phyloP scores from a whole-genome alignment of 2,329 filamentous ascomycete genomes.

The Apiospora koreana region DNA sequence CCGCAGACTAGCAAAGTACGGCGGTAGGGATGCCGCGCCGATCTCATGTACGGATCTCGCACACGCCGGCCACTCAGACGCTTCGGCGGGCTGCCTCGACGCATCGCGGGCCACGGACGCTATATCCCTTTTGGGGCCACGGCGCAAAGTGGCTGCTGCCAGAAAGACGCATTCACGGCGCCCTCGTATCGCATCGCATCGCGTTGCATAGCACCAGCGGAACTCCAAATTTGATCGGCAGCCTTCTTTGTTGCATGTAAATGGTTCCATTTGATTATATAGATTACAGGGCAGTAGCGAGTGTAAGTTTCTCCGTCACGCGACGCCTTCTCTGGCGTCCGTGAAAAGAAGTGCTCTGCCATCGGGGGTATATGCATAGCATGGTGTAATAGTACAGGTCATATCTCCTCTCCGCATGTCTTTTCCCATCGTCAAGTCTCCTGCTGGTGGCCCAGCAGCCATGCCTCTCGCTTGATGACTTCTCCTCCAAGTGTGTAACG shows the following conservation, averaged over 20 bases:
- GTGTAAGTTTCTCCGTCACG: slow-evolving; percentile 16
- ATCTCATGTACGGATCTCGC: slow-evolving; percentile 9
- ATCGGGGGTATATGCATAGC: slow-evolving; percentile 16
- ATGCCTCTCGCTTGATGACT: slow-evolving; percentile 3
- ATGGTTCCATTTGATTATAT: slow-evolving; percentile 16
- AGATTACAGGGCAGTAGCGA: slow-evolving; percentile 20
- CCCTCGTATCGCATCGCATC: background rate
- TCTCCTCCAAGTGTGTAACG: slow-evolving; percentile 12
- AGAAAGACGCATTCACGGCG: background rate
- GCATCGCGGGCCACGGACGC: slow-evolving; percentile 1
- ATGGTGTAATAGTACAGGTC: slow-evolving; percentile 18
- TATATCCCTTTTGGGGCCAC: background rate
- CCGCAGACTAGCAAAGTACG: background rate
- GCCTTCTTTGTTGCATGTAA: background rate
- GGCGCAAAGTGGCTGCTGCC: background rate
- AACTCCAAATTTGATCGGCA: background rate
- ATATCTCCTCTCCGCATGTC: slow-evolving; percentile 13
- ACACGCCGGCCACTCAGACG: background rate
- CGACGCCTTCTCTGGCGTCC: slow-evolving; percentile 10
- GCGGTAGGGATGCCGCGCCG: slow-evolving; percentile 6
- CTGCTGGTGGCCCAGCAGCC: background rate
- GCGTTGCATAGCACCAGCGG: background rate
- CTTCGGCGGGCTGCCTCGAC: background rate
- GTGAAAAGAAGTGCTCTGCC: slow-evolving; percentile 16
- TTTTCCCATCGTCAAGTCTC: slow-evolving; percentile 14